phyloP scores from a whole-genome alignment of 495 filamentous ascomycete genomes.

The Neurospora sp. region DNA sequence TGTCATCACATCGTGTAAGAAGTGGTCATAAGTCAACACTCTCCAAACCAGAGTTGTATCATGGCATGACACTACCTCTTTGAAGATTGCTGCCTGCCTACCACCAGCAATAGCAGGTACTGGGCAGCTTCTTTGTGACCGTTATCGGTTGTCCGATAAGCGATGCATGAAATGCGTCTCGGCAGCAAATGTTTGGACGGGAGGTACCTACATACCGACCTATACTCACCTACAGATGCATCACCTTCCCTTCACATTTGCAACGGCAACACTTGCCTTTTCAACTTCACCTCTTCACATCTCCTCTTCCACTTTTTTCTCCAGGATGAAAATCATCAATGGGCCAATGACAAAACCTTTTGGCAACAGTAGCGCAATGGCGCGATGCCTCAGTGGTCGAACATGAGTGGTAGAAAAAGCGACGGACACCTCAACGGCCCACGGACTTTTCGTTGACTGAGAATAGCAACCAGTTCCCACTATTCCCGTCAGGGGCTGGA shows the following conservation, averaged over 20 bases:
- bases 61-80: background rate
- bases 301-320: background rate
- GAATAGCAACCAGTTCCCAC: background rate
- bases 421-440: background rate
- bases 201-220: background rate
- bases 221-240: background rate
- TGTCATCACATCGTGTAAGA: background rate
- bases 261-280: background rate
- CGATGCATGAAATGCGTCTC: background rate
- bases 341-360: background rate
- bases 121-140: background rate
- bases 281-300: background rate
- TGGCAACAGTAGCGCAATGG: background rate
- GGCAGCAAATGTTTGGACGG: background rate
- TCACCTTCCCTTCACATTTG: background rate
- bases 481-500: background rate
- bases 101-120: background rate
- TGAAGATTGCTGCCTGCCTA: background rate
- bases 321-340: background rate
- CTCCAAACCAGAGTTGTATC: background rate
- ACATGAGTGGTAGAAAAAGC: background rate
- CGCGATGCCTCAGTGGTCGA: background rate
- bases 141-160: background rate
- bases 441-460: background rate
- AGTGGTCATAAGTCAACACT: background rate